Conservation (phyloP, 768 basidiomycete genomes). For the Lactarius indigo region DNA sequence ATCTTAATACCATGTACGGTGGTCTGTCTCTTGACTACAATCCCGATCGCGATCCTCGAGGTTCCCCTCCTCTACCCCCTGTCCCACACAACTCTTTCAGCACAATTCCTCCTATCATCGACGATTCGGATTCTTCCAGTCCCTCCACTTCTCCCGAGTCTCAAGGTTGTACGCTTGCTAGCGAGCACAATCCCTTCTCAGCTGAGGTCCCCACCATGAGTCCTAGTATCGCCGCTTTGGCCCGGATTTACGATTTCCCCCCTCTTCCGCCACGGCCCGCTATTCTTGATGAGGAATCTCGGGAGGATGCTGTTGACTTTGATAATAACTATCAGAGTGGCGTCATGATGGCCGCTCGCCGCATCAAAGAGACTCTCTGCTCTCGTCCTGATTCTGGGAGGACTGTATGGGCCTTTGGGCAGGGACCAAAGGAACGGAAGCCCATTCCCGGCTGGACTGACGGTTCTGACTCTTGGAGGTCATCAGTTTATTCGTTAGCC, state of each 20-base stretch:
- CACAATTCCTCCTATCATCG: constrained; percentile 31
- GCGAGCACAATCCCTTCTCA: constrained; percentile 20
- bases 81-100: constrained; percentile 39
- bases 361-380: constrained; percentile 47
- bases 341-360: constrained; percentile 65
- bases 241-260: constrained; percentile 44
- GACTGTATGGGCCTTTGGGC: constrained; percentile 16
- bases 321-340: constrained; percentile 50
- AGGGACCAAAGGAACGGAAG: constrained; percentile 35
- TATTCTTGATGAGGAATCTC: constrained; percentile 33
- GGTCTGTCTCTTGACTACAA: constrained; percentile 46
- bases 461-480: constrained; percentile 63
- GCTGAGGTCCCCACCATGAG: constrained; percentile 27
- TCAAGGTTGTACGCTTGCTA: constrained; percentile 19
- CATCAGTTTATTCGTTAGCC: constrained; percentile 53
- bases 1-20: constrained; percentile 41
- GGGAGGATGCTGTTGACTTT: constrained; percentile 21
- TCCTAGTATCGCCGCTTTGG: constrained; percentile 35
- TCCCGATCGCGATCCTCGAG: constrained; percentile 40
- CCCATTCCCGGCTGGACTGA: constrained; percentile 68
- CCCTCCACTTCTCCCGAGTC: constrained; percentile 28
- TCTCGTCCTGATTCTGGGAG: constrained; percentile 38
- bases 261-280: constrained; percentile 54
- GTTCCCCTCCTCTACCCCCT: constrained; percentile 38
- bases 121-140: constrained; percentile 30